Evolutionary conservation across 2,329 filamentous ascomycete genomes (phyloP).

Genomic region (Epichloe sibirici): DNA sequence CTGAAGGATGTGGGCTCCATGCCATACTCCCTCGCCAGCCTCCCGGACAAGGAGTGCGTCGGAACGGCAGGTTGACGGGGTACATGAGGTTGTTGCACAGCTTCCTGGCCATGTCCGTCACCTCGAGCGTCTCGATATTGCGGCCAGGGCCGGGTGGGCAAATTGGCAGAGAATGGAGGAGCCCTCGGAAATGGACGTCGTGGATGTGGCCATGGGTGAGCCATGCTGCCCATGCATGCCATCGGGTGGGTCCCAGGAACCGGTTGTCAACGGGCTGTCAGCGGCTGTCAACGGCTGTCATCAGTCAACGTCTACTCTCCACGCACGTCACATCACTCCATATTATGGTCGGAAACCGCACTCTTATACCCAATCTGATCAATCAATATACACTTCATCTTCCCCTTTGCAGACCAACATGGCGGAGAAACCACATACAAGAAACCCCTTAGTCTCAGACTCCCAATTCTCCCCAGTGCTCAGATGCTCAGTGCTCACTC

Average conservation of each 20-base stretch:
- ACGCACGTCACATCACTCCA: too few relatives aligned
- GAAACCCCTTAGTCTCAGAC: too few relatives aligned
- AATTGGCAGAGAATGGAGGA: conserved; percentile 26
- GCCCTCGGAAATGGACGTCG: conserved; percentile 12
- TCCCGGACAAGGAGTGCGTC: conserved; percentile 7
- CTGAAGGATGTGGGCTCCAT: conserved; percentile 10
- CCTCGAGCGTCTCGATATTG: conserved; percentile 19
- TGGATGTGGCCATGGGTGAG: neutral
- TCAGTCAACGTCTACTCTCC: too few relatives aligned
- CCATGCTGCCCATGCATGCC: too few relatives aligned
- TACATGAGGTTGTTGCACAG: conserved; percentile 15
- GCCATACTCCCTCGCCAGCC: conserved; percentile 15
- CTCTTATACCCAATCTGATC: too few relatives aligned
- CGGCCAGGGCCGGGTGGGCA: conserved; percentile 25
- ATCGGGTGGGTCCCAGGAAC: too few relatives aligned
- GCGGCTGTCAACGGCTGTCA: too few relatives aligned
- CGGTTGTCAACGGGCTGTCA: too few relatives aligned
- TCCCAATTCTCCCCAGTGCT: neutral
- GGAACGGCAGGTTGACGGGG: conserved; percentile 12
- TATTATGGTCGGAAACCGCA: too few relatives aligned
- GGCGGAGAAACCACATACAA: too few relatives aligned
- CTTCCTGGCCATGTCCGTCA: conserved; percentile 19
- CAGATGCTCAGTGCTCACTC: neutral
- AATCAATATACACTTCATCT: too few relatives aligned
- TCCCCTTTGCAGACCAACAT: too few relatives aligned